These are phyloP conservation scores for Penstemon davidsonii DNA, from an alignment of 257 asterid species.

Conservation along the genomic window DNA sequence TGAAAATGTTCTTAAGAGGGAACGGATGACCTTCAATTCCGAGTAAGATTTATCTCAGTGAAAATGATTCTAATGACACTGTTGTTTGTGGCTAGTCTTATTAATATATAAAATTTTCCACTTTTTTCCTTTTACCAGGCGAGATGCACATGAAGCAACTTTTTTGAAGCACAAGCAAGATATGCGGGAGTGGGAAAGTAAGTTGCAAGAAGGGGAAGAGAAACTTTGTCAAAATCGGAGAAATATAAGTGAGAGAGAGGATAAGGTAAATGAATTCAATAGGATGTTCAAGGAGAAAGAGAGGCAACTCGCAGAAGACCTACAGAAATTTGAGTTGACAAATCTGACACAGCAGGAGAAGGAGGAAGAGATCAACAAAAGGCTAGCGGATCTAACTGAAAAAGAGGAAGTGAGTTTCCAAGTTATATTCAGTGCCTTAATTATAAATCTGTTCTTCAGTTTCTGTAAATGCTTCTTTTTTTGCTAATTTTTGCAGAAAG, in stretches of 20 bases:
- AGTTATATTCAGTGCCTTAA: not conserved
- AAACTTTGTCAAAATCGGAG: slow-evolving; percentile 69
- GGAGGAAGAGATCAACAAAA: slow-evolving; percentile 55
- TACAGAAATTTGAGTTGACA: slow-evolving; percentile 46
- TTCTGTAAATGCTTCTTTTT: not conserved
- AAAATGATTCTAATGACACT: not conserved
- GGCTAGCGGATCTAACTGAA: slow-evolving; percentile 45
- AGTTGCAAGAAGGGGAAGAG: slow-evolving; percentile 87
- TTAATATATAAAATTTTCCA: not conserved
- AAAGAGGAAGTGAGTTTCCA: slow-evolving; percentile 71
- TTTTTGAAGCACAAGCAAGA: slow-evolving; percentile 66
- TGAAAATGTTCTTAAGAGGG: slow-evolving; percentile 72
- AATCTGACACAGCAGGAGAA: slow-evolving; percentile 50
- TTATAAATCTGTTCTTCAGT: no score
- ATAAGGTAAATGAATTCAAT: slow-evolving; percentile 49
- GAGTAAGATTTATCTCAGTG: slow-evolving; percentile 55
- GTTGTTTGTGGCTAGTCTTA: not conserved
- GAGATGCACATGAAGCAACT: slow-evolving; percentile 68
- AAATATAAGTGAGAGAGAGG: slow-evolving; percentile 73
- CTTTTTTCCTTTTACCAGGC: slow-evolving; percentile 40
- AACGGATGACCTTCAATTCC: slow-evolving; percentile 64
- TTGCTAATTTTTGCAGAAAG: slow-evolving; percentile 53
- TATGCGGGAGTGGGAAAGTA: slow-evolving; percentile 71
- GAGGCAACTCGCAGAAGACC: slow-evolving; percentile 58
- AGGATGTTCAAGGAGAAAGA: slow-evolving; percentile 55